These are phyloP conservation scores for Piper longum DNA, from an alignment of 164 flowering plant species.

Conservation along the genomic window DNA sequence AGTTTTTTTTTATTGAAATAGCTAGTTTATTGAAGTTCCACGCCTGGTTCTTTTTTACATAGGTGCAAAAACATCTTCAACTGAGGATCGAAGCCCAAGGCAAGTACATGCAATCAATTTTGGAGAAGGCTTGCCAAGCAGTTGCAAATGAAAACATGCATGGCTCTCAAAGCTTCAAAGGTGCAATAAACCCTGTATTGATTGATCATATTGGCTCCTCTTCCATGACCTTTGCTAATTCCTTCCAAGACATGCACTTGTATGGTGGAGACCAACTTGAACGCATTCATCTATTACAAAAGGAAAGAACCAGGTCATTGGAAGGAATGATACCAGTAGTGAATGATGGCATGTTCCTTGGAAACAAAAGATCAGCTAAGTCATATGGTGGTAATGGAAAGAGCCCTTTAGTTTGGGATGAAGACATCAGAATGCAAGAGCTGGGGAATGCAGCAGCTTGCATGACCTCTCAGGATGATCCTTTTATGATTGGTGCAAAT, in stretches of 20 bases:
- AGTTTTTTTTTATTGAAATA: no score
- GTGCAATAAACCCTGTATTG: slow-evolving; percentile 2
- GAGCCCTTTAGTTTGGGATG: slow-evolving; percentile 52
- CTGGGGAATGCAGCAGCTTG: slow-evolving; percentile 28
- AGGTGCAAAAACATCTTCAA: slow-evolving; percentile 95
- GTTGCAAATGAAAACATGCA: slow-evolving; percentile 53
- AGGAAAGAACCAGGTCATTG: slow-evolving; percentile 8
- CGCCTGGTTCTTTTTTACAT: background rate
- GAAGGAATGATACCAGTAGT: slow-evolving; percentile 9
- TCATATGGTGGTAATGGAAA: slow-evolving; percentile 30
- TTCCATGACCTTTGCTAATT: slow-evolving; percentile 38
- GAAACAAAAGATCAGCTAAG: slow-evolving; percentile 10
- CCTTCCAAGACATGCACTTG: slow-evolving; percentile 71
- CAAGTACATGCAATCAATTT: slow-evolving; percentile 88
- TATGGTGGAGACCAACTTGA: slow-evolving; percentile 7
- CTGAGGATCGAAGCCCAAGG: slow-evolving; percentile 96
- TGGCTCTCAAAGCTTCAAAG: slow-evolving; percentile 27
- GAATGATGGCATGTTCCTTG: slow-evolving; percentile 8
- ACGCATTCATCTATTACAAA: slow-evolving; percentile 1
- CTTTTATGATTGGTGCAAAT: slow-evolving; percentile 24
- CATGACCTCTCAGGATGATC: slow-evolving; percentile 32
- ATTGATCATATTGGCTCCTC: slow-evolving; percentile 22
- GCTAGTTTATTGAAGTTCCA: background rate
- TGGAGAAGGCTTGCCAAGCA: slow-evolving; percentile 92
- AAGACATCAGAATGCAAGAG: slow-evolving; percentile 54